These are phyloP conservation scores for Kodamaea neixiangensis DNA, from an alignment of 805 yeast genomes.

Conservation along the genomic window DNA sequence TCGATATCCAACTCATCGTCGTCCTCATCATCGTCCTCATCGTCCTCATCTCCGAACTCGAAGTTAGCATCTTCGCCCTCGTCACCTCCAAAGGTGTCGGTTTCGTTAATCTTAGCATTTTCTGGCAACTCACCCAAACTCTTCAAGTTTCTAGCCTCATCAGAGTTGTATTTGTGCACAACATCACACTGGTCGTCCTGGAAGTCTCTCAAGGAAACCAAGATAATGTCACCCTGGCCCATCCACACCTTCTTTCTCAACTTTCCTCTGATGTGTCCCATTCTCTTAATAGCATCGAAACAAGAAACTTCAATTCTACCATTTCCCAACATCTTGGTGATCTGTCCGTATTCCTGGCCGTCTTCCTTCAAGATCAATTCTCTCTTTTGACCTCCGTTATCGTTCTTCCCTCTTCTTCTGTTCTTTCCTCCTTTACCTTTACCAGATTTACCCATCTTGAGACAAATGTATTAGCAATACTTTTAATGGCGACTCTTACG, in stretches of 20 bases:
- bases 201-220: conserved; percentile 96
- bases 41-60: conserved; percentile 94
- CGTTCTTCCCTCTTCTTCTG: conserved; percentile 99
- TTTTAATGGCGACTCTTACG: neutral
- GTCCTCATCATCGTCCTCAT: conserved; percentile 70
- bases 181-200: conserved; percentile 98
- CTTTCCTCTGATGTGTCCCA: conserved; percentile 98
- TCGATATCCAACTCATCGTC: conserved; percentile 84
- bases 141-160: conserved; percentile 96
- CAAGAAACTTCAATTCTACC: conserved; percentile 95
- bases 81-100: conserved; percentile 94
- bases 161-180: conserved; percentile 93
- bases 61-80: conserved; percentile 97
- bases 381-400: conserved; percentile 86
- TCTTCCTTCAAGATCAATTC: conserved; percentile 91
- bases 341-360: conserved; percentile 98
- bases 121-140: conserved; percentile 97
- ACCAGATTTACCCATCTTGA: conserved; percentile 67
- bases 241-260: conserved; percentile 99
- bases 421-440: conserved; percentile 89
- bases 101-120: conserved; percentile 94
- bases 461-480: neutral
- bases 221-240: conserved; percentile 96
- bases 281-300: conserved; percentile 90
- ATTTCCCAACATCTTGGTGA: conserved; percentile 96